Percentiles rank a stretch among this genome's conserved stretches.
Conservation (phyloP, 108 stramenopile species). For the Licmophora abbreviata region DNA sequence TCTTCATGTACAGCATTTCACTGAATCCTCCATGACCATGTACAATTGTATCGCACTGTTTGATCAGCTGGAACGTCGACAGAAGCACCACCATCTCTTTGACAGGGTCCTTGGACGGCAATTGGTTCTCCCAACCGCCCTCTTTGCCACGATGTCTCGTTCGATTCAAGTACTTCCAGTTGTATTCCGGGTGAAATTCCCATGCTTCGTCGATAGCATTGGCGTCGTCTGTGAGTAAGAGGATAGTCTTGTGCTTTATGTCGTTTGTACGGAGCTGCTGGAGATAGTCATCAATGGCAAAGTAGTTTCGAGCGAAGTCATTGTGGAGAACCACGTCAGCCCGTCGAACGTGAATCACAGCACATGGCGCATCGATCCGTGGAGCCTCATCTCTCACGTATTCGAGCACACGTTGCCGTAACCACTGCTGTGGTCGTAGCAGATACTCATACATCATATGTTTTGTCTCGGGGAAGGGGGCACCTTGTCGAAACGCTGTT, state of each 20-base stretch:
- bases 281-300: neutral
- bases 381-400: too few species aligned
- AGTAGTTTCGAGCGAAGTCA: neutral
- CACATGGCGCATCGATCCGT: neutral
- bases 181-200: neutral
- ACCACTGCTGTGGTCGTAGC: constrained; percentile 17
- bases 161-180: neutral
- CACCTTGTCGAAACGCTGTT: constrained; percentile 4
- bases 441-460: constrained; percentile 12
- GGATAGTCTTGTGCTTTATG: neutral
- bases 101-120: constrained; percentile 13
- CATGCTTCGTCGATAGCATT: neutral
- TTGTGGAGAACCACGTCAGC: neutral
- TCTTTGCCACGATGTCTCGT: neutral
- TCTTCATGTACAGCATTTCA: neutral
- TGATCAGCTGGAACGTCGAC: constrained; percentile 5
- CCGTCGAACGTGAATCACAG: neutral
- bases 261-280: neutral
- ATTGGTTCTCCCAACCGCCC: constrained; percentile 25
- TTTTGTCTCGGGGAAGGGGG: too few species aligned
- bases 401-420: constrained; percentile 6
- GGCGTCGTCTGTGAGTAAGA: neutral
- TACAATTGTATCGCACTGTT: constrained; percentile 11
- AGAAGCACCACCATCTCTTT: constrained; percentile 14
- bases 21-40: neutral